Base-by-base conservation (phyloP, 2,329 filamentous ascomycete genomes). In the Penicillium sp. region DNA sequence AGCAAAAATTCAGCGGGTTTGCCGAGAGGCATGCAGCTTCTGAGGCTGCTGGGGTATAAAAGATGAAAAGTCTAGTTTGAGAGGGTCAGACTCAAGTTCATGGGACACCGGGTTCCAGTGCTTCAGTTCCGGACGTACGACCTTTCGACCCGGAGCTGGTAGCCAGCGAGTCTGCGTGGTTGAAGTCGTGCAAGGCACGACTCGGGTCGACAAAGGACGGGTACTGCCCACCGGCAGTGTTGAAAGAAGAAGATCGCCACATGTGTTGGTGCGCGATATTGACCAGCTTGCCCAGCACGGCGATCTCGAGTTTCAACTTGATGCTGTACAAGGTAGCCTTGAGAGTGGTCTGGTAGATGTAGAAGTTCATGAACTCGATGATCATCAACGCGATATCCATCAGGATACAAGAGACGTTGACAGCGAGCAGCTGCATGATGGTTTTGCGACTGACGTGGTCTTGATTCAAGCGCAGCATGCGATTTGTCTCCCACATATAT, bases 371-470 rank as follows among this genome's bases (percentile, higher is more conserved):
- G 58, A 75, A 75, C 45, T 73, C 65, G 22, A 76, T 59, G 24
- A 68, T 66, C 34, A 81, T 62, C 36, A 78, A 39, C 3, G 72
- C 72, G 58, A 76, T 71, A 60, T 81, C 78, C 55, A 81, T 72
- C 5, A 76, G 50, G 27, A 81, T 75, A 55, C 79, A 75, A 40
- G 79, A 51, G 0, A 76, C 55, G 59, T 81, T 80, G 48, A 77
- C 67, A 21, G 83, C 75, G 54, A 87, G 83, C 76, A 86, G 82
- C 51, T 70, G 76, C 1, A 84, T 70, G 0, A 83, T 78, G 16
- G 63, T 66, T 45, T 66, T 65, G n/a, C 65, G 66, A 49, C 56
- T 66, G 16, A 58, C 55, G 14, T 49, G 57, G n/a, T 66, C 62
- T 22, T 60, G 62, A 47, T 67, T 62, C 13, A 62, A 27, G 38